phyloP scores from a whole-genome alignment of 768 basidiomycete genomes.

The Jaapia argillacea region DNA sequence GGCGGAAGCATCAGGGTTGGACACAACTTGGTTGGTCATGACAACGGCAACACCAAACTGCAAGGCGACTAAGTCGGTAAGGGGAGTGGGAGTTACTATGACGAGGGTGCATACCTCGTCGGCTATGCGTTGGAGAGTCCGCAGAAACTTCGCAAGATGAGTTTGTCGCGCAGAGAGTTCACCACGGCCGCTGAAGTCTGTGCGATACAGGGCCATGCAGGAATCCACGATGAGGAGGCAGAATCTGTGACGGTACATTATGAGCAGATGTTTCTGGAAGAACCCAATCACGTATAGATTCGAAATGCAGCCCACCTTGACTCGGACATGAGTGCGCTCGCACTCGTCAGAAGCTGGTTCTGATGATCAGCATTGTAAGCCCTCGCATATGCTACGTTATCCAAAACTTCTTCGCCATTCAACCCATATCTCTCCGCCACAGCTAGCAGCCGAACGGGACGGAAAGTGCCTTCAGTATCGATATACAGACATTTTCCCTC shows the following conservation, averaged over 20 bases:
- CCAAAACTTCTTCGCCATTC: conserved; percentile 94
- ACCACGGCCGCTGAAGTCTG: conserved; percentile 91
- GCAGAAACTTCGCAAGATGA: conserved; percentile 91
- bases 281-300: conserved; percentile 1
- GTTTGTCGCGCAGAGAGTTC: conserved; percentile 93
- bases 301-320: conserved; percentile 59
- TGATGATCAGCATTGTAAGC: conserved; percentile 99
- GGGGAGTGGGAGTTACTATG: conserved; percentile 5
- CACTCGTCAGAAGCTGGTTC: conserved; percentile 76
- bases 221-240: conserved; percentile 95
- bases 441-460: conserved; percentile 88
- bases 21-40: conserved; percentile 97
- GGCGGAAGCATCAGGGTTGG: conserved; percentile 91
- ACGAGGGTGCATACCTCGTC: conserved; percentile 65
- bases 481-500: conserved; percentile 99
- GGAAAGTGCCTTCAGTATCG: conserved; percentile 98
- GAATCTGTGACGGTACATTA: conserved; percentile 50
- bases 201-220: conserved; percentile 89
- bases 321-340: conserved; percentile 98
- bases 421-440: conserved; percentile 95
- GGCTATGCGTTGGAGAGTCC: conserved; percentile 86
- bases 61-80: conserved; percentile 4
- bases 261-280: conserved; percentile 5
- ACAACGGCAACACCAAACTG: conserved; percentile 98
- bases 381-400: conserved; percentile 96